phyloP scores from a whole-genome alignment of 768 basidiomycete genomes.

The Boletellus emodensis region DNA sequence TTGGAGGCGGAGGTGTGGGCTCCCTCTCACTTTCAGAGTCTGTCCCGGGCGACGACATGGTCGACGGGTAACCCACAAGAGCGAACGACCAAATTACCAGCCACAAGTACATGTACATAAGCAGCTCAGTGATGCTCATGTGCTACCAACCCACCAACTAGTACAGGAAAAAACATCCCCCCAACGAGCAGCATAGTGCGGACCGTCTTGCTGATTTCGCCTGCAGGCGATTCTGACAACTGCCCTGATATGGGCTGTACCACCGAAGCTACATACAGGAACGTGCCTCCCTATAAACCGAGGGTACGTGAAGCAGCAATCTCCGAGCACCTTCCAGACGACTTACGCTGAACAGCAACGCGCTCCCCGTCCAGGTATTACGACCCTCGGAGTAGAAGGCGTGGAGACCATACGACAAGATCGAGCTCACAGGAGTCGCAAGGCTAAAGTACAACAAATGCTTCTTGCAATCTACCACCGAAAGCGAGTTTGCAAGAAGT shows the following conservation, averaged over 20 bases:
- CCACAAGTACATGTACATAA: too few species aligned
- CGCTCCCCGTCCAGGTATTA: slow-evolving; percentile 62
- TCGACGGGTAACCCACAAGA: slow-evolving; percentile 6
- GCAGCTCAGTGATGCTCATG: slow-evolving; percentile 46
- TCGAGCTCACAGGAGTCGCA: slow-evolving; percentile 79
- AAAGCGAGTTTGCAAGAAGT: slow-evolving; percentile 71
- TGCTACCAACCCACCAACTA: slow-evolving; percentile 55
- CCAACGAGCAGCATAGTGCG: slow-evolving; percentile 52
- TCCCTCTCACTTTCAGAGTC: slow-evolving; percentile 28
- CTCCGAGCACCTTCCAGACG: background rate
- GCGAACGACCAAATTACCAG: too few species aligned
- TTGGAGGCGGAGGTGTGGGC: slow-evolving; percentile 29
- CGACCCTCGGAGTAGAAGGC: slow-evolving; percentile 40
- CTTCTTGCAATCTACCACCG: slow-evolving; percentile 63
- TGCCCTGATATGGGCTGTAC: slow-evolving; percentile 70
- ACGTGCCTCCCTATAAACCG: slow-evolving; percentile 73
- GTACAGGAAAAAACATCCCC: slow-evolving; percentile 72
- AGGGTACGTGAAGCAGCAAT: slow-evolving; percentile 1
- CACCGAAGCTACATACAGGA: slow-evolving; percentile 91
- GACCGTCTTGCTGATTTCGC: slow-evolving; percentile 41
- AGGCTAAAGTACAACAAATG: slow-evolving; percentile 75
- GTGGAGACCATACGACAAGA: slow-evolving; percentile 71
- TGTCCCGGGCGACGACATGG: slow-evolving; percentile 28
- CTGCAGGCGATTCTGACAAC: slow-evolving; percentile 29
- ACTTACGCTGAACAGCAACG: slow-evolving; percentile 81